Conservation (phyloP, 805 yeast genomes). For the Candida silvicultrix region DNA sequence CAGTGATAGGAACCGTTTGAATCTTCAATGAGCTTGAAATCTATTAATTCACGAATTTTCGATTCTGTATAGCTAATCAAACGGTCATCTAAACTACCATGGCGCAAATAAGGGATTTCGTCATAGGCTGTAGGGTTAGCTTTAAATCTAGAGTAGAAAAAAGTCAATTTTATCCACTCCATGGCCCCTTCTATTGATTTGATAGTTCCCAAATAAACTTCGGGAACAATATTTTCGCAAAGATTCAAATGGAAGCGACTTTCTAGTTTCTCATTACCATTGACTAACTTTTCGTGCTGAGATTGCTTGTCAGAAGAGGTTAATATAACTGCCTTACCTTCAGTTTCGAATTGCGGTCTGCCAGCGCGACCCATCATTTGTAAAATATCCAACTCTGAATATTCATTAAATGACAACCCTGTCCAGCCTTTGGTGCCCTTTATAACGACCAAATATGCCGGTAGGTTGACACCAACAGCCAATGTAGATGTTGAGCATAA, state of each 20-base stretch:
- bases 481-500: conserved; percentile 55
- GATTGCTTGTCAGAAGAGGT: conserved; percentile 30
- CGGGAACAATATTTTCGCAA: conserved; percentile 37
- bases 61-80: conserved; percentile 28
- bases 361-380: conserved; percentile 70
- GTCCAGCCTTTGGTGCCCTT: conserved; percentile 59
- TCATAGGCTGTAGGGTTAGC: conserved; percentile 35
- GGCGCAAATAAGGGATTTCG: conserved; percentile 18
- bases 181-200: conserved; percentile 30
- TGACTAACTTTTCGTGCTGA: conserved; percentile 34
- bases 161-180: conserved; percentile 43
- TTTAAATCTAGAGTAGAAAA: conserved; percentile 38
- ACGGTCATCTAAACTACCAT: conserved; percentile 23
- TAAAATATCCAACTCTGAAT: conserved; percentile 46
- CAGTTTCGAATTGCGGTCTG: conserved; percentile 49
- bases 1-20: conserved; percentile 17
- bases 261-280: conserved; percentile 39
- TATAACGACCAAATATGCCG: conserved; percentile 54
- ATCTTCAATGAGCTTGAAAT: conserved; percentile 24
- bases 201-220: conserved; percentile 35
- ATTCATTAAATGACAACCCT: conserved; percentile 42
- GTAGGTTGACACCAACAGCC: conserved; percentile 56
- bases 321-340: conserved; percentile 41
- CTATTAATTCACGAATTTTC: conserved; percentile 26
- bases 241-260: conserved; percentile 37